Percentiles rank a stretch among this genome's conserved stretches.
phyloP scores from a whole-genome alignment of 495 filamentous ascomycete genomes.

The Penicillium cataractarum region DNA sequence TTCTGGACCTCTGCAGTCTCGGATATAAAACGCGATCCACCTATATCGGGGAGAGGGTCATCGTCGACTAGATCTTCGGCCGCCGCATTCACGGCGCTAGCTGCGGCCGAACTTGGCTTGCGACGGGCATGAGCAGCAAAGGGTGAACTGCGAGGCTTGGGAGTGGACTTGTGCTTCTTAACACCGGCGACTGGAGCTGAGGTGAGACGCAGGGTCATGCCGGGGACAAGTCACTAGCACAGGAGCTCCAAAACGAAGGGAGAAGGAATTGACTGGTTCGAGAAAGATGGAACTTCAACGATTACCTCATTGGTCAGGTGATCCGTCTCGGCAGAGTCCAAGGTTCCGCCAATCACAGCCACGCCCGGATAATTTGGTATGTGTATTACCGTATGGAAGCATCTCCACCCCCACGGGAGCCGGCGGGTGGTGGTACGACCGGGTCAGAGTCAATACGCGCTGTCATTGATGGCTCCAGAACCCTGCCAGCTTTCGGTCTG shows the following conservation, averaged over 20 bases:
- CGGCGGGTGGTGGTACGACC: slow-evolving; percentile 15
- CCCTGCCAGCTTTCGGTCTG: slow-evolving; percentile 6
- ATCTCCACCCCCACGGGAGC: neutral
- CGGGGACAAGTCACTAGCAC: slow-evolving; percentile 15
- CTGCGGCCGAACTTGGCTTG: slow-evolving; percentile 51
- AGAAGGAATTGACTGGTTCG: neutral
- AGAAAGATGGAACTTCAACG: neutral
- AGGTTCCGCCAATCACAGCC: slow-evolving; percentile 26
- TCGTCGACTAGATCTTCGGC: slow-evolving; percentile 50
- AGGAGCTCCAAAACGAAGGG: slow-evolving; percentile 3
- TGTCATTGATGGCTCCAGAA: slow-evolving; percentile 8
- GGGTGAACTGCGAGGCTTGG: slow-evolving; percentile 43
- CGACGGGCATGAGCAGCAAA: slow-evolving; percentile 59
- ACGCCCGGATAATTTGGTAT: slow-evolving; percentile 18
- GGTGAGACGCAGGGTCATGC: slow-evolving; percentile 51
- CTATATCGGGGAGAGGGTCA: slow-evolving; percentile 42
- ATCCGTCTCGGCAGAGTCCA: slow-evolving; percentile 11
- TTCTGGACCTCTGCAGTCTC: slow-evolving; percentile 59
- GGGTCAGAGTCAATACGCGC: slow-evolving; percentile 11
- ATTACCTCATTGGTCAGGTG: slow-evolving; percentile 29
- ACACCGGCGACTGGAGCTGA: slow-evolving; percentile 50
- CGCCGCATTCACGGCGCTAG: slow-evolving; percentile 35
- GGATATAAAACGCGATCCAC: slow-evolving; percentile 40
- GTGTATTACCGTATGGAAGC: slow-evolving; percentile 21
- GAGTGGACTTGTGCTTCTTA: slow-evolving; percentile 41